Evolutionary conservation across 352 stramenopile genomes (phyloP), one percentile per base, ranked within the genome.

Genomic region (Phytophthora sp.): DNA sequence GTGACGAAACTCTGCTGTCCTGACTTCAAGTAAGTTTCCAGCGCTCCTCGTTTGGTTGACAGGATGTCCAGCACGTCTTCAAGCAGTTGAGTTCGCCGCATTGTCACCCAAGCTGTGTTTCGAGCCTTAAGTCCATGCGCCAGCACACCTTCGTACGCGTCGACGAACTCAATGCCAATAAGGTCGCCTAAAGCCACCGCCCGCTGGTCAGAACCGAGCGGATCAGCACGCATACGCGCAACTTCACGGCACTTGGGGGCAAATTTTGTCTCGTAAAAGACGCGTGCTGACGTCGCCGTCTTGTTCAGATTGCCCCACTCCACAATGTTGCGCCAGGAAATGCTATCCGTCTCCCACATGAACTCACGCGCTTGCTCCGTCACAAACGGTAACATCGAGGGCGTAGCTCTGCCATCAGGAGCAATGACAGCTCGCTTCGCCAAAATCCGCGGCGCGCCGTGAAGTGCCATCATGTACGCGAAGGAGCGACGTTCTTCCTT

Each of bases 131-230:
- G 70, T 4, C 88, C 88, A 67, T 96, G 88, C 0, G 88, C 84
- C 42, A 94, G 35, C 12, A 94, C 80, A 24, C 85, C 88, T 69
- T 96, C 87, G 46, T 90, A 87, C 9, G 86, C 85, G 53, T 96
- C 88, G 11, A 96, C 86, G 53, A 93, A 96, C 58, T 94, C 84
- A 38, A 96, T 91, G 26, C 88, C 88, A 20, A 95, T 88, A 11
- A 93, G 66, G 63, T 93, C 84, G 4, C 85, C 79, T 16, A 94
- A 57, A 6, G 86, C 84, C 44, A 90, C 69, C 1, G 86, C 81
- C 23, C 87, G 84, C 61, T 95, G 87, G 52, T 95, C 87, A 4
- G 83, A 82, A 1, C 77, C 85, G 7, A 95, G 72, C 9, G 85
- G 87, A 50, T 95, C 87, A 6, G 88, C 84, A 45, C 88, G 88